These are phyloP conservation scores for Neurospora sp. DNA, from an alignment of 495 filamentous ascomycete genomes.

Conservation along the genomic window DNA sequence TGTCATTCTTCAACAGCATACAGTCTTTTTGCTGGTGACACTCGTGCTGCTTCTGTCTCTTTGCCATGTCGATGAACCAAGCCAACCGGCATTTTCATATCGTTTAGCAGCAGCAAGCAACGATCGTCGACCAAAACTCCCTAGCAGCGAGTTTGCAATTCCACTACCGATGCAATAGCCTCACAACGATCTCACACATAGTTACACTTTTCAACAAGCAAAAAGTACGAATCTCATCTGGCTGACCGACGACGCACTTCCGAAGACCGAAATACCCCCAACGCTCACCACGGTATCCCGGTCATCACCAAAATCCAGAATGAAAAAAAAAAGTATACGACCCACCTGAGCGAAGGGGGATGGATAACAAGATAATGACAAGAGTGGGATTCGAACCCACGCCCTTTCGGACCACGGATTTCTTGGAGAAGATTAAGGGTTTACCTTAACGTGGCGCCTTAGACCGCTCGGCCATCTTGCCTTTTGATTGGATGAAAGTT, in stretches of 20 bases:
- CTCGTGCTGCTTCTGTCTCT: too few relatives aligned
- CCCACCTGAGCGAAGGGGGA: neutral
- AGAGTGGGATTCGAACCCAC: slow-evolving; percentile 29
- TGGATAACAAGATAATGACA: slow-evolving; percentile 2
- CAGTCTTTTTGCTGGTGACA: neutral
- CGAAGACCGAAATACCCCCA: too few relatives aligned
- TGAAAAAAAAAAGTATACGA: neutral
- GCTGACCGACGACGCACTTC: too few relatives aligned
- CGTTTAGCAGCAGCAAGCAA: neutral
- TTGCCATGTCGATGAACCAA: too few relatives aligned
- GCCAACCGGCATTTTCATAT: too few relatives aligned
- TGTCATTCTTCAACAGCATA: neutral
- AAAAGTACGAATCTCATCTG: too few relatives aligned
- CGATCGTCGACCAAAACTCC: too few relatives aligned
- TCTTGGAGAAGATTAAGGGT: neutral
- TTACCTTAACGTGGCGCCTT: neutral
- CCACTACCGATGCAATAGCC: too few relatives aligned
- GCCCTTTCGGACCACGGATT: slow-evolving; percentile 24
- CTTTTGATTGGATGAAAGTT: neutral
- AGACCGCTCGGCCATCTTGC: neutral
- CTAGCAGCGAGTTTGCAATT: too few relatives aligned
- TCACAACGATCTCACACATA: too few relatives aligned
- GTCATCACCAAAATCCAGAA: neutral
- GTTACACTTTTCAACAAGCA: too few relatives aligned
- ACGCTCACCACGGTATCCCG: neutral